These are phyloP conservation scores for Periconia macrospinosa DNA, from an alignment of 2,329 filamentous ascomycete species.

Conservation along the genomic window DNA sequence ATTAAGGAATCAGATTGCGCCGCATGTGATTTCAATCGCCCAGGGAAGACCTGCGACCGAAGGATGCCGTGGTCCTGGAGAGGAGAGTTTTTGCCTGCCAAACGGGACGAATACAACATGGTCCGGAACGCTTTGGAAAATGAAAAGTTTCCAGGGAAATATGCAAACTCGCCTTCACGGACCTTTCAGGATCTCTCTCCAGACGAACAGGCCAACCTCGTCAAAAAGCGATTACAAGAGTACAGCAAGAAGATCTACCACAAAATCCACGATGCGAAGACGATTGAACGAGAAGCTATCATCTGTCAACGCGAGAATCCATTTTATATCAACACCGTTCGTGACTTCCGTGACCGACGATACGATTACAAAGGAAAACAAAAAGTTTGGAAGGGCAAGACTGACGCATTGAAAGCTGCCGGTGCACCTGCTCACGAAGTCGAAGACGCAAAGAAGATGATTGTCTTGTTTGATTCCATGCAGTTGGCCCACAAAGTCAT, in stretches of 20 bases:
- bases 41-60: slow-evolving; percentile 94
- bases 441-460: slow-evolving; percentile 98
- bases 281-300: slow-evolving; percentile 90
- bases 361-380: slow-evolving; percentile 99
- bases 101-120: slow-evolving; percentile 99
- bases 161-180: slow-evolving; percentile 68
- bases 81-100: slow-evolving; percentile 94
- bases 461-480: slow-evolving; percentile 90
- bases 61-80: slow-evolving; percentile 96
- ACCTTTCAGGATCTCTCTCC: slow-evolving; percentile 78
- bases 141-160: slow-evolving; percentile 84
- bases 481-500: slow-evolving; percentile 99
- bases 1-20: slow-evolving; percentile 95
- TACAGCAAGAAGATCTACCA: slow-evolving; percentile 99
- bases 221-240: slow-evolving; percentile 84
- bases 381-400: slow-evolving; percentile 98
- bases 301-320: slow-evolving; percentile 98
- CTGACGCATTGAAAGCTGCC: slow-evolving; percentile 78
- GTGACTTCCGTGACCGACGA: slow-evolving; percentile 91
- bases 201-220: slow-evolving; percentile 79
- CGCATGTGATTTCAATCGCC: slow-evolving; percentile 96
- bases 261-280: slow-evolving; percentile 95
- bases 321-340: slow-evolving; percentile 96
- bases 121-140: slow-evolving; percentile 89
- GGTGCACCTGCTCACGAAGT: slow-evolving; percentile 77